Conservation (phyloP, 2,329 filamentous ascomycete genomes). For the Aspergillus niger region DNA sequence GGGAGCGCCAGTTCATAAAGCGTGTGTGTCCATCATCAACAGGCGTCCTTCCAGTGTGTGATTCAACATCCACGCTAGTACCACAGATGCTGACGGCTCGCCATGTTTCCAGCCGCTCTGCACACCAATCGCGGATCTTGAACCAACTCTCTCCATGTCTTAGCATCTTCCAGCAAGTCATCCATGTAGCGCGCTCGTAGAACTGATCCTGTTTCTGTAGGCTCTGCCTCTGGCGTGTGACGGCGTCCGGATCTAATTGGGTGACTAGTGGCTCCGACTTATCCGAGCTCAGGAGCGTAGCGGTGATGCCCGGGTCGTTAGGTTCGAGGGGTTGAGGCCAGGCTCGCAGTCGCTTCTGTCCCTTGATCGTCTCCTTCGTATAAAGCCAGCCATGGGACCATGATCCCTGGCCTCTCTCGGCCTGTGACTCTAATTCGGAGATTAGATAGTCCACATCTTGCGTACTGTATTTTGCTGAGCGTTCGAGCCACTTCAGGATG, state of each 20-base stretch:
- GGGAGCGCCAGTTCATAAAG: conserved; percentile 45
- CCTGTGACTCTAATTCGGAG: conserved; percentile 71
- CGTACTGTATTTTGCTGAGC: conserved; percentile 66
- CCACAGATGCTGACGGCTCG: conserved; percentile 80
- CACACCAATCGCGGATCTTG: conserved; percentile 81
- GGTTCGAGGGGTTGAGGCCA: conserved; percentile 68
- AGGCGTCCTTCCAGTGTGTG: conserved; percentile 32
- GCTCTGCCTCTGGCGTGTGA: conserved; percentile 73
- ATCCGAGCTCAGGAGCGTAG: conserved; percentile 60
- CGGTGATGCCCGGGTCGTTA: conserved; percentile 58
- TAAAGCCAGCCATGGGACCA: conserved; percentile 91
- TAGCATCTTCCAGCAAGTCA: conserved; percentile 90
- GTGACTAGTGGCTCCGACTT: conserved; percentile 70
- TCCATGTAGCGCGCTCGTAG: conserved; percentile 88
- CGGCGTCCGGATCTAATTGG: conserved; percentile 87
- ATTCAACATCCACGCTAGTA: conserved; percentile 36
- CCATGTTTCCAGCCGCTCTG: conserved; percentile 85
- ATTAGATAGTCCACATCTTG: conserved; percentile 76
- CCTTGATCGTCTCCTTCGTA: conserved; percentile 86
- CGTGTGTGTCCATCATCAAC: conserved; percentile 42
- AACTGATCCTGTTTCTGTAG: conserved; percentile 82
- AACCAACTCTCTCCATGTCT: conserved; percentile 75
- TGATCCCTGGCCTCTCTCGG: conserved; percentile 73
- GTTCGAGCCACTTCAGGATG: conserved; percentile 83
- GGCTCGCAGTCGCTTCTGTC: conserved; percentile 76